Percentiles rank a stretch among this genome's conserved stretches.
These are phyloP conservation scores for Lecanicillium sp. DNA, from an alignment of 2,329 filamentous ascomycete species.

Conservation along the genomic window DNA sequence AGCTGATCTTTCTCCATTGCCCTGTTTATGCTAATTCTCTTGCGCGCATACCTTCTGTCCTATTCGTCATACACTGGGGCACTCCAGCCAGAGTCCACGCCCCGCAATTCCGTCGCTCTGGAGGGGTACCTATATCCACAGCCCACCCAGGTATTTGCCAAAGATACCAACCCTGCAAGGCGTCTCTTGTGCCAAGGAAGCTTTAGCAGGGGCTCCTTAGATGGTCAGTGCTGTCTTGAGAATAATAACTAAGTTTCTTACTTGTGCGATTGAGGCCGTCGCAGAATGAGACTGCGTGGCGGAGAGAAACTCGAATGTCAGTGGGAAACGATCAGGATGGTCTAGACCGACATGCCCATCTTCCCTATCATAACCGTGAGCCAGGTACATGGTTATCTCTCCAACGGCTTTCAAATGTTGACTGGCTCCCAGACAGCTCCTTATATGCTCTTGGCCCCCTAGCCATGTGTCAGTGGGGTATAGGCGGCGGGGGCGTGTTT, in stretches of 20 bases:
- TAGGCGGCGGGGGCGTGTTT: background rate
- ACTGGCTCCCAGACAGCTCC: background rate
- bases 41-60: too few relatives aligned
- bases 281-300: background rate
- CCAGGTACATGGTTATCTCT: constrained; percentile 2
- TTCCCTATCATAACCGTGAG: background rate
- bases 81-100: too few relatives aligned
- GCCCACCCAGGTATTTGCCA: background rate
- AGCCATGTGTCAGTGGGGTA: constrained; percentile 1
- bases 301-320: constrained; percentile 2
- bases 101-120: background rate
- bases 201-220: background rate
- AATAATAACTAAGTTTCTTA: background rate
- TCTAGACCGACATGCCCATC: background rate
- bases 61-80: too few relatives aligned
- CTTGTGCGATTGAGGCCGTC: background rate
- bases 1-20: too few relatives aligned
- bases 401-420: background rate
- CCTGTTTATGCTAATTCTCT: too few relatives aligned
- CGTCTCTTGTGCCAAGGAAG: constrained; percentile 1
- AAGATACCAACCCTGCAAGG: background rate
- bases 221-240: background rate
- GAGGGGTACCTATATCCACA: background rate
- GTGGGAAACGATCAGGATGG: background rate
- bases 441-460: constrained; percentile 8